Base-by-base conservation (phyloP, 1,139 yeast species). In the Suhomyces maxii region DNA sequence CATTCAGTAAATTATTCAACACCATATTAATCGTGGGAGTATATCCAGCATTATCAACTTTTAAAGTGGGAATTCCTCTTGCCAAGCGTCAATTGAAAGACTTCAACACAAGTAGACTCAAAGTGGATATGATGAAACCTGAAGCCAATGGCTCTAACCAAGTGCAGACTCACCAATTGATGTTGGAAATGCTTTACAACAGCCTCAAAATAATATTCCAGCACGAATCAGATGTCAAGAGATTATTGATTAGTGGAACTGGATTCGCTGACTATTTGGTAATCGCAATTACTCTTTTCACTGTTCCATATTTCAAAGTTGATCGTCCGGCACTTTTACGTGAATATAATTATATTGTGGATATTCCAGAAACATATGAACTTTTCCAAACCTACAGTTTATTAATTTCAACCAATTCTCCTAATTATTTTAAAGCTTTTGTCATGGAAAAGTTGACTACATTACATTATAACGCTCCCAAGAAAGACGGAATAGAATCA, bases 191-290 rank as follows among this genome's bases (percentile, higher is more conserved):
- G 33, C 54, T 81, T 0, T 72, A 79, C 41, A 53, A 55, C 2
- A 63, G 66, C 25, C 61, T 79, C 14, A 54, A 55, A 23, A 28
- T 43, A 2, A 56, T 81, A 1, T 76, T 80, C 50, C 49, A 56
- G 8, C 59, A 57, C 1, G 68, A 69, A 7, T 77, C 82, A 8
- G 84, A 82, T 55, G 77, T 89, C 1, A 69, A 71, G 34, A 79
- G 77, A 11, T 64, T 89, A 8, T 61, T 90, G 14, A 57, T 78
- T 30, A 81, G 77, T 41, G 93, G 95, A 0, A 83, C 90, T 0
- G 96, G 93, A 1, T 80, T 75, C 50, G 78, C 89, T 0, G 96
- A 89, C 60, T 76, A 83, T 34, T 57, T 89, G 13, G 76, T 84
- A 0, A 75, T 81, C 1, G 58, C 86, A 0, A 65, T 83, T n/a